These are phyloP conservation scores for Salvia splendens DNA, from an alignment of 257 asterid genomes.

Conservation along the genomic window DNA sequence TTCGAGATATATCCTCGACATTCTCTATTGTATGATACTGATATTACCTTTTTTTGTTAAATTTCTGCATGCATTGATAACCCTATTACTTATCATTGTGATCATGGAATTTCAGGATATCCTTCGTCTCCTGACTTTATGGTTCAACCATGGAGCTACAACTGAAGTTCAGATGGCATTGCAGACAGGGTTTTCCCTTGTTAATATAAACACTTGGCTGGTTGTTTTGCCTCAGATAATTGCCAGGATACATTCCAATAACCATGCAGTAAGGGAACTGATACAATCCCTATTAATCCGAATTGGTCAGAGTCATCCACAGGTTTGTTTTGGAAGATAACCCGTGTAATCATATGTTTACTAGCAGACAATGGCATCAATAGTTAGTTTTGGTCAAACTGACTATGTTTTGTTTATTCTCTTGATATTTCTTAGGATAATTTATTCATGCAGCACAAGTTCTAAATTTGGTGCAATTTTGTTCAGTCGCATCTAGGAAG, in stretches of 20 bases:
- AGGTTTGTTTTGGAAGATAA: conserved; percentile 53
- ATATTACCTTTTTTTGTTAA: conserved; percentile 2
- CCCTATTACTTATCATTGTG: conserved; percentile 27
- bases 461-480: no score
- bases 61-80: not conserved
- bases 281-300: conserved; percentile 92
- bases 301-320: conserved; percentile 98
- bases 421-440: not conserved
- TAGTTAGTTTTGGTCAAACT: not conserved
- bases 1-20: conserved; percentile 2
- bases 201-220: conserved; percentile 97
- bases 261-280: conserved; percentile 89
- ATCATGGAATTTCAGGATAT: conserved; percentile 67
- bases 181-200: conserved; percentile 90
- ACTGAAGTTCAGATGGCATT: conserved; percentile 94
- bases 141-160: conserved; percentile 99
- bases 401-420: not conserved
- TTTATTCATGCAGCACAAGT: not conserved
- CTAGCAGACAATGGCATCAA: not conserved
- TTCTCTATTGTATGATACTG: not conserved
- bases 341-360: conserved; percentile 9
- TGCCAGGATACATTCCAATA: conserved; percentile 98
- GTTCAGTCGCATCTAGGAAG: conserved; percentile 1
- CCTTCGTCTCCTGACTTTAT: conserved; percentile 94
- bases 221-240: conserved; percentile 99